Evolutionary conservation across 331 rosid species (phyloP).

Genomic region (Prunus yedoensis): DNA sequence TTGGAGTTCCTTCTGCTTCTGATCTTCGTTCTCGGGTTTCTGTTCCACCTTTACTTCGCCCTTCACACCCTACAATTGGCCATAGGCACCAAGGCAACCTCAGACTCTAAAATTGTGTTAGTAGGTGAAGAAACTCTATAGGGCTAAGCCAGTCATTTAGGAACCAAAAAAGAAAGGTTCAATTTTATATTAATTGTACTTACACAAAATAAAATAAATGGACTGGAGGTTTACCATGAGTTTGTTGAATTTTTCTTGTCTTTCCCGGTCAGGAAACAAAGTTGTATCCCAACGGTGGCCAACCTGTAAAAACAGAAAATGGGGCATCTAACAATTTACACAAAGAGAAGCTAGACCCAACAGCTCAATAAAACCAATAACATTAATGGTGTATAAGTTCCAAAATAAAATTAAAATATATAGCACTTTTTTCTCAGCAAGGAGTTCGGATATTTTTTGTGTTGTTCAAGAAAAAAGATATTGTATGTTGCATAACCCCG

Average conservation of each 20-base stretch:
- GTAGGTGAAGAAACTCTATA: slow-evolving; percentile 57
- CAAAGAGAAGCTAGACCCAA: slow-evolving; percentile 11
- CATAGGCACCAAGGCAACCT: slow-evolving; percentile 99
- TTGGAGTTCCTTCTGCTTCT: slow-evolving; percentile 91
- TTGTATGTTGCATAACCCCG: background rate
- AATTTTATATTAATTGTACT: slow-evolving; percentile 13
- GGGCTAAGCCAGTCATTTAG: slow-evolving; percentile 34
- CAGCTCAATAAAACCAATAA: background rate
- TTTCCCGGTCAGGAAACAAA: slow-evolving; percentile 69
- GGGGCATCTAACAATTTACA: slow-evolving; percentile 12
- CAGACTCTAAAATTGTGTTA: slow-evolving; percentile 98
- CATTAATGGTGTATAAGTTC: background rate
- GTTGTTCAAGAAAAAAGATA: background rate
- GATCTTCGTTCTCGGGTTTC: slow-evolving; percentile 41
- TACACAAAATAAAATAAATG: background rate
- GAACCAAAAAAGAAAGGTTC: slow-evolving; percentile 20
- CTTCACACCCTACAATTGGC: slow-evolving; percentile 99
- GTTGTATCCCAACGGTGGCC: slow-evolving; percentile 84
- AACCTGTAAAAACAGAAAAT: slow-evolving; percentile 46
- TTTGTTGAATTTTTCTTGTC: slow-evolving; percentile 96
- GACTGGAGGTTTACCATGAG: slow-evolving; percentile 79
- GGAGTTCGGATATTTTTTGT: background rate
- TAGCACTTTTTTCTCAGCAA: background rate
- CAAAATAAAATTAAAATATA: background rate
- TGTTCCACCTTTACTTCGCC: slow-evolving; percentile 68